A percentile compares a stretch with the other conserved stretches of the same genome.
Conservation (phyloP, 208 protist genomes). For the Balamuthia mandrillaris region DNA sequence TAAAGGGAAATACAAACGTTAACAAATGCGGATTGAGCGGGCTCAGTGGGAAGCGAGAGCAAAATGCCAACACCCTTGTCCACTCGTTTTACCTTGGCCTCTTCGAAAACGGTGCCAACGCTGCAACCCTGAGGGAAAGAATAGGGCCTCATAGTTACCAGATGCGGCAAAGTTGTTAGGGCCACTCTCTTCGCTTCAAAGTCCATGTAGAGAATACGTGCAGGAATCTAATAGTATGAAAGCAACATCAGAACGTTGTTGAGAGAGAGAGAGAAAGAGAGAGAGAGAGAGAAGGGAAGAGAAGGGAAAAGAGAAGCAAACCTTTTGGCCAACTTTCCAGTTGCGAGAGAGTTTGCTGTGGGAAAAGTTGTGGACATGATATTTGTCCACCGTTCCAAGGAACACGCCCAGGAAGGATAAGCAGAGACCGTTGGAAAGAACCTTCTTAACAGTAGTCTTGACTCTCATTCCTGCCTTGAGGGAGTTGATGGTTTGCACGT, state of each 20-base stretch:
- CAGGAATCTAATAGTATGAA: not conserved
- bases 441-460: slow-evolving; percentile 24
- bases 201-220: not conserved
- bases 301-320: not conserved
- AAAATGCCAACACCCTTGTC: not conserved
- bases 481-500: slow-evolving; percentile 19
- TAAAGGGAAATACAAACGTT: not conserved
- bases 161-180: not conserved
- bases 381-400: not conserved
- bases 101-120: not conserved
- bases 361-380: not conserved
- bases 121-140: not conserved
- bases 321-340: slow-evolving; percentile 7
- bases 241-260: too few relatives aligned
- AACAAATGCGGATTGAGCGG: not conserved
- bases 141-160: not conserved
- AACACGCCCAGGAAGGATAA: slow-evolving; percentile 28
- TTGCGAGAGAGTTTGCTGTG: not conserved
- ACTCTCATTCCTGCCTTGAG: slow-evolving; percentile 32
- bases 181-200: slow-evolving; percentile 12
- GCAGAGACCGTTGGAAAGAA: slow-evolving; percentile 14
- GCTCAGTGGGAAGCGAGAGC: not conserved
- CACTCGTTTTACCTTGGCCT: not conserved
- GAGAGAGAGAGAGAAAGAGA: too few relatives aligned
- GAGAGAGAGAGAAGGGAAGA: not conserved